Evolutionary conservation across 805 yeast species (phyloP), one percentile per base, ranked within the genome.

Genomic region (Starmerella vaccinii): DNA sequence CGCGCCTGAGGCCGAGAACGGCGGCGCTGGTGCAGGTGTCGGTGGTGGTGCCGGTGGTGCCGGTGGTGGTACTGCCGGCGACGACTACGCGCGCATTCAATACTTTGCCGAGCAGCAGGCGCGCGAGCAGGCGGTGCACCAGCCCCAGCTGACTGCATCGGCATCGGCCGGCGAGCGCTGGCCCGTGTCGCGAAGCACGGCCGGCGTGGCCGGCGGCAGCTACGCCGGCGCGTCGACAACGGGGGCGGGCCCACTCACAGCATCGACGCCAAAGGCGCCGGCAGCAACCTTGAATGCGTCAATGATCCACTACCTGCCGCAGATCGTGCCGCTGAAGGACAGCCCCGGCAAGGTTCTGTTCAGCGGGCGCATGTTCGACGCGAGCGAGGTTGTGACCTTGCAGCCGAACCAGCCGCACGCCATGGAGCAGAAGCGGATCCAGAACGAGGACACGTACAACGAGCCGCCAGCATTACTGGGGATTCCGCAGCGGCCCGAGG

Each of bases 401-500:
- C 34, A 27, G 16, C 45, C 45, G 23, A 41, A 41, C 45, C 45
- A 41, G 23, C 45, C 45, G 16, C 23, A 27, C 13, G 26, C 34
- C 24, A 27, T 27, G 19, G 45, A 41, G 45, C 45, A 41, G 34
- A 41, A 41, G 45, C 45, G 45, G 15, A 45, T 50, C 22, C 49
- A 47, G n/a, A 49, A 49, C 40, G 56, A 50, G 49, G 53, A 49
- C 37, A 47, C 39, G 16, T 50, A 53, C 37, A 47, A 35, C 19
- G 56, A 46, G 23, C 56, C 56, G 19, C 54, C 57, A 4, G 38
- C 15, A 13, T 15, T 43, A 19, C 37, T 37, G 30, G 30, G 32
- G 26, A 13, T 46, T 10, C 27, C 46, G 16, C 38, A 33, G 16
- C 44, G 30, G 22, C 33, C 41, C 4, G 29, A 19, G 5, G 32